Base-by-base conservation (phyloP, 495 filamentous ascomycete genomes). In the Daldinia childiae region DNA sequence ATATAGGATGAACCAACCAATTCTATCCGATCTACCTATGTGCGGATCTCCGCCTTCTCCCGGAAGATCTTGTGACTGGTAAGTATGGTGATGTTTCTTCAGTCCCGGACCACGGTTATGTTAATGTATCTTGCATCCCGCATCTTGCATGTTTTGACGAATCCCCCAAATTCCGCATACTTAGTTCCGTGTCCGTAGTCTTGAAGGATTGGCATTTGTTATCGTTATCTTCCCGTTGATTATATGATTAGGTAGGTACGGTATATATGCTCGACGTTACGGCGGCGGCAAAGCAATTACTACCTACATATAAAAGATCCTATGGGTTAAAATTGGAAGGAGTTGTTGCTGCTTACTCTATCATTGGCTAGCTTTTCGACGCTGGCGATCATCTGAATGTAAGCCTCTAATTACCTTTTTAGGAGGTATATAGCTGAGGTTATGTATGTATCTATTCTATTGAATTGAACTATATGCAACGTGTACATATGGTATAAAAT, bases 241-340 rank as follows among this genome's bases (percentile, higher is more conserved):
- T 17, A 14, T n/a, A n/a, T n/a, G n/a, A n/a, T n/a, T n/a, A n/a
- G n/a, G n/a, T n/a, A n/a, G n/a, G n/a, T n/a, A n/a, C n/a, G n/a
- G n/a, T n/a, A n/a, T 54, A 52, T 52, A 52, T 12, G 15, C 50
- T 29, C 15, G 50, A 54, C 14, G 12, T 54, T 54, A 30, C 27
- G 50, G 26, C 15, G 26, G 24, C 27, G 43, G 43, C 50, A 54
- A 29, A 29, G 50, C 27, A 54, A 30, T 24, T 48, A n/a, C n/a
- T n/a, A n/a, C n/a, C n/a, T n/a, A n/a, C n/a, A n/a, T n/a, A 48
- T 48, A 12, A 30, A 54, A 54, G 50, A 54, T 54, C 50, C 27
- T 54, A 54, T 54, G 27, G 7, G 14, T 15, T 30, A 29, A 54
- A 54, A 54, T 54, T 54, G 50, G 50, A 54, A 54, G 14, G 14